phyloP scores from a whole-genome alignment of 2,329 filamentous ascomycete genomes.

The Xylariaceae sp. region DNA sequence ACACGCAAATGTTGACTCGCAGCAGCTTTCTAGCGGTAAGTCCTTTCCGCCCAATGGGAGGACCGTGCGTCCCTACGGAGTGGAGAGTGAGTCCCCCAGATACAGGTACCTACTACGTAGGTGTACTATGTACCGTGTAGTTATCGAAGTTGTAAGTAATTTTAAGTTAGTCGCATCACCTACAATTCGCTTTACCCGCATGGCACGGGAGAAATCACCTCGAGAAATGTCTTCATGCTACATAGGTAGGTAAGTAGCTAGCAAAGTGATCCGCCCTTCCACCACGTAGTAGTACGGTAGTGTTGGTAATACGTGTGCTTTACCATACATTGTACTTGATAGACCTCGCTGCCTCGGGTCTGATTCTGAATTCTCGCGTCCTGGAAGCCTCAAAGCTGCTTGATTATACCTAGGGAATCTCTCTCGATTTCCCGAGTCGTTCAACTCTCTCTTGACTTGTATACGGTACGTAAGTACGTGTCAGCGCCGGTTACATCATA shows the following conservation, averaged over 20 bases:
- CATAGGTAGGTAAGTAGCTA: too few relatives aligned
- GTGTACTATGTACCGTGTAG: too few relatives aligned
- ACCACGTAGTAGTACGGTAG: too few relatives aligned
- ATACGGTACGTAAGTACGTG: conserved; percentile 8
- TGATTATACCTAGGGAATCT: neutral
- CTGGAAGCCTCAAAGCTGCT: neutral
- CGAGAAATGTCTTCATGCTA: too few relatives aligned
- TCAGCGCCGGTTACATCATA: conserved; percentile 25
- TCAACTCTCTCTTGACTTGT: neutral
- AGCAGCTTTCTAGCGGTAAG: neutral
- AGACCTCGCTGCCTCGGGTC: neutral
- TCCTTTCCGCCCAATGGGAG: conserved; percentile 17
- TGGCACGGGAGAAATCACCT: too few relatives aligned
- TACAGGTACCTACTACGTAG: too few relatives aligned
- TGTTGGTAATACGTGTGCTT: too few relatives aligned
- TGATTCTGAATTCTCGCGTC: neutral
- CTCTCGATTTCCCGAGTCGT: neutral
- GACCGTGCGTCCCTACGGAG: conserved; percentile 4
- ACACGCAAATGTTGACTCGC: conserved; percentile 4
- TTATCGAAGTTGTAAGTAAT: too few relatives aligned
- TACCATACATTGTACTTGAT: neutral
- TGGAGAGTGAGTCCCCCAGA: conserved; percentile 10
- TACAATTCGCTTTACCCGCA: too few relatives aligned
- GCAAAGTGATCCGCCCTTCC: too few relatives aligned
- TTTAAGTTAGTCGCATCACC: too few relatives aligned